phyloP scores from a whole-genome alignment of 2,329 filamentous ascomycete species.

The Aspergillus texensis region DNA sequence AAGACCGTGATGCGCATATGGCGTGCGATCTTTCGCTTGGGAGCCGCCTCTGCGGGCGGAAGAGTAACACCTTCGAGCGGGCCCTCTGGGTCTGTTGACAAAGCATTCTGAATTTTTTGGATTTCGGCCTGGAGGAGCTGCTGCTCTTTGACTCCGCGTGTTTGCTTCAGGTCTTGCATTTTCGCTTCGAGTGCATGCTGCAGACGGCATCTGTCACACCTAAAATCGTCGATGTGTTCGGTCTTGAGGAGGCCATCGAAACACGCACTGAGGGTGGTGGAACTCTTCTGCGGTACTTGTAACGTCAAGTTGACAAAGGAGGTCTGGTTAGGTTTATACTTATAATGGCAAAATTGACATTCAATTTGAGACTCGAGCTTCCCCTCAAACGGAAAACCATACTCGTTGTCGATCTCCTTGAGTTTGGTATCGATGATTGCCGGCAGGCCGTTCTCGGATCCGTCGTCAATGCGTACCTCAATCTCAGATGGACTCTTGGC shows the following conservation, averaged over 20 bases:
- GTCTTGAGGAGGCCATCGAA: constrained; percentile 94
- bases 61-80: constrained; percentile 72
- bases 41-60: constrained; percentile 73
- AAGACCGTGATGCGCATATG: constrained; percentile 86
- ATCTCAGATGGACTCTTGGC: constrained; percentile 30
- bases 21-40: constrained; percentile 81
- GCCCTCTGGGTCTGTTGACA: constrained; percentile 80
- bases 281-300: constrained; percentile 81
- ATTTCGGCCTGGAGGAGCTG: constrained; percentile 61
- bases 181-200: constrained; percentile 72
- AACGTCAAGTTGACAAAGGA: constrained; percentile 91
- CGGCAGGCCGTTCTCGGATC: constrained; percentile 33
- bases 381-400: constrained; percentile 87
- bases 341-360: constrained; percentile 86
- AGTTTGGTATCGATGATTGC: constrained; percentile 42
- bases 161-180: constrained; percentile 60
- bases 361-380: constrained; percentile 92
- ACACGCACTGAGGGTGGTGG: constrained; percentile 81
- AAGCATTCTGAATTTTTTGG: constrained; percentile 65
- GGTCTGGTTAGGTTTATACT: constrained; percentile 78
- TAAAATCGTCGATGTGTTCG: constrained; percentile 95
- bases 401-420: constrained; percentile 41
- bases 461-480: constrained; percentile 42
- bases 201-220: constrained; percentile 90
- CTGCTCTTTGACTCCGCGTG: constrained; percentile 57